Conservation (phyloP, 441 rosid species). For the Gossypium aridum region DNA sequence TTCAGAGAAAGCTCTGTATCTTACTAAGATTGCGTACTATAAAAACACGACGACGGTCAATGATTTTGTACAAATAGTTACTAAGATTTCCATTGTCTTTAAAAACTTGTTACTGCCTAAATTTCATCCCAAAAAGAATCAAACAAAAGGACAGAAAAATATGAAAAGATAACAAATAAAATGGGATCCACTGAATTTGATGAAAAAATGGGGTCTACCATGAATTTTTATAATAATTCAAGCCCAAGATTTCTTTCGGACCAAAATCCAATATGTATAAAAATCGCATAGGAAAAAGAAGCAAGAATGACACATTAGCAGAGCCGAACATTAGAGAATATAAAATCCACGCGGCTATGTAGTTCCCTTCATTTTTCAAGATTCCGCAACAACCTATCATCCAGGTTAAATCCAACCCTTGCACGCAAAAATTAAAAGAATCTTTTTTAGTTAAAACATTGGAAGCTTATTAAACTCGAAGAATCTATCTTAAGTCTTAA, state of each 20-base stretch:
- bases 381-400: not conserved
- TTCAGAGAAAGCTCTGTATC: conserved; percentile 25
- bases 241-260: conserved; percentile 15
- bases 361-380: not conserved
- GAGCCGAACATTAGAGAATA: not conserved
- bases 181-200: conserved; percentile 51
- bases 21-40: conserved; percentile 13
- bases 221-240: conserved; percentile 13
- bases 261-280: not conserved
- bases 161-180: conserved; percentile 31
- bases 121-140: conserved; percentile 16
- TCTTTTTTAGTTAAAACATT: not conserved
- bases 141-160: conserved; percentile 25
- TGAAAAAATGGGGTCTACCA: conserved; percentile 27
- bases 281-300: not conserved
- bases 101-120: not conserved
- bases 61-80: conserved; percentile 26
- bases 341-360: not conserved
- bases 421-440: not conserved
- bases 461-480: not conserved
- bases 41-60: conserved; percentile 4
- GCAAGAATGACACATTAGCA: not conserved
- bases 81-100: not conserved
- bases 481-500: not conserved
- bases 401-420: not conserved